Conservation (phyloP, 2,329 filamentous ascomycete species). For the Neonectria magnoliae region DNA sequence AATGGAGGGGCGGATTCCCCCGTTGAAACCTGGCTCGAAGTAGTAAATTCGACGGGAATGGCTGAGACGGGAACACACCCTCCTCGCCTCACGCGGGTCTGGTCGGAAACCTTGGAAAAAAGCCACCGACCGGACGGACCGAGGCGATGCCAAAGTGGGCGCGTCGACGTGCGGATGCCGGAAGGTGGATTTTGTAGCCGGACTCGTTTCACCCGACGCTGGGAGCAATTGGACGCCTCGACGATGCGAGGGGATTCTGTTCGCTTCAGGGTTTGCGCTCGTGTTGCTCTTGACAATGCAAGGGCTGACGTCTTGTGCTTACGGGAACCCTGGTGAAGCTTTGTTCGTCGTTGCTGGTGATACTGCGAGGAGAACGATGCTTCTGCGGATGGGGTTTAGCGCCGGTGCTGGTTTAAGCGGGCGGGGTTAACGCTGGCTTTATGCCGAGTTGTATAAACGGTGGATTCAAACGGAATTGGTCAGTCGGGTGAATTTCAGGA, state of each 20-base stretch:
- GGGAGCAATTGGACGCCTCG: not conserved
- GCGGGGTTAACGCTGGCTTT: not conserved
- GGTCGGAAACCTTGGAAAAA: not conserved
- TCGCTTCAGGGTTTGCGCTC: not conserved
- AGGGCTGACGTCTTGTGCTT: slow-evolving; percentile 14
- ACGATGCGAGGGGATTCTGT: not conserved
- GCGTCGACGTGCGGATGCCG: not conserved
- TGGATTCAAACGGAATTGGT: slow-evolving; percentile 3
- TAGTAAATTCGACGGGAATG: slow-evolving; percentile 12
- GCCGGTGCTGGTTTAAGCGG: slow-evolving; percentile 5
- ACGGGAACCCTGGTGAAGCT: slow-evolving; percentile 12
- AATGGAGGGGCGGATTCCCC: not conserved
- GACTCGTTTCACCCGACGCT: slow-evolving; percentile 17
- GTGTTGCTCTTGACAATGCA: slow-evolving; percentile 27
- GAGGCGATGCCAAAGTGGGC: slow-evolving; percentile 15
- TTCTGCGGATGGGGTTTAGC: not conserved
- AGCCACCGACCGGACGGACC: slow-evolving; percentile 20
- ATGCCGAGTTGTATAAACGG: slow-evolving; percentile 10
- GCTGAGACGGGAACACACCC: slow-evolving; percentile 8
- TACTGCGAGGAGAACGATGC: slow-evolving; percentile 3
- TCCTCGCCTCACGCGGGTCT: not conserved
- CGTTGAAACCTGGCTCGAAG: not conserved
- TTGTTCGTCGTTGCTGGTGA: slow-evolving; percentile 9
- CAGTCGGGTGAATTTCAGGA: no score
- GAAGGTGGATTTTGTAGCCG: slow-evolving; percentile 6